Conservation (phyloP, 169 alveolate genomes). For the Miamiensis avidus region DNA sequence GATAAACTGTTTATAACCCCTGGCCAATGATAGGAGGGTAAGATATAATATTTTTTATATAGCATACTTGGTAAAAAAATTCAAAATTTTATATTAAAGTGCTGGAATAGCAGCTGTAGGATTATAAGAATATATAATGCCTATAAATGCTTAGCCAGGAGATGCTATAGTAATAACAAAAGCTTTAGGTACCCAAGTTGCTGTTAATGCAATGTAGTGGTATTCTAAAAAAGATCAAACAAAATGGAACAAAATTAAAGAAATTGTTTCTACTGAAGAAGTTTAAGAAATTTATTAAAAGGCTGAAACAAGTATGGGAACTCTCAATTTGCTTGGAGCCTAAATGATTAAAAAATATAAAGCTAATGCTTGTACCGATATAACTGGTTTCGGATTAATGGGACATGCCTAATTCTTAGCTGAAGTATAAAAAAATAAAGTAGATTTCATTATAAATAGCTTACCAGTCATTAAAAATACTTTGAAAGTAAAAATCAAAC, state of each 20-base stretch:
- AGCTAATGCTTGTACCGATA: slow-evolving; percentile 82
- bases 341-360: slow-evolving; percentile 62
- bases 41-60: too few relatives aligned
- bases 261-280: slow-evolving; percentile 43
- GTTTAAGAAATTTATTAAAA: slow-evolving; percentile 49
- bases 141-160: slow-evolving; percentile 75
- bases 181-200: slow-evolving; percentile 84
- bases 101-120: slow-evolving; percentile 74
- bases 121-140: slow-evolving; percentile 63
- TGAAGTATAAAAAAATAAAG: slow-evolving; percentile 51
- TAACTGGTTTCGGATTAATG: slow-evolving; percentile 86
- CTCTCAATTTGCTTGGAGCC: slow-evolving; percentile 72
- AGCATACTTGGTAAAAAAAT: too few relatives aligned
- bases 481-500: slow-evolving; percentile 5
- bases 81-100: background rate
- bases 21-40: slow-evolving; percentile 87
- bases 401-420: slow-evolving; percentile 84
- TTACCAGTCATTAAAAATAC: slow-evolving; percentile 58
- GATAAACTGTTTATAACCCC: slow-evolving; percentile 82
- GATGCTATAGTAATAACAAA: slow-evolving; percentile 82
- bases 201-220: slow-evolving; percentile 73
- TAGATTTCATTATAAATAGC: slow-evolving; percentile 59
- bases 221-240: slow-evolving; percentile 33
- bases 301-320: slow-evolving; percentile 75
- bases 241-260: slow-evolving; percentile 37